These are phyloP conservation scores for Piper betle DNA, from an alignment of 164 flowering plant species.

Conservation along the genomic window DNA sequence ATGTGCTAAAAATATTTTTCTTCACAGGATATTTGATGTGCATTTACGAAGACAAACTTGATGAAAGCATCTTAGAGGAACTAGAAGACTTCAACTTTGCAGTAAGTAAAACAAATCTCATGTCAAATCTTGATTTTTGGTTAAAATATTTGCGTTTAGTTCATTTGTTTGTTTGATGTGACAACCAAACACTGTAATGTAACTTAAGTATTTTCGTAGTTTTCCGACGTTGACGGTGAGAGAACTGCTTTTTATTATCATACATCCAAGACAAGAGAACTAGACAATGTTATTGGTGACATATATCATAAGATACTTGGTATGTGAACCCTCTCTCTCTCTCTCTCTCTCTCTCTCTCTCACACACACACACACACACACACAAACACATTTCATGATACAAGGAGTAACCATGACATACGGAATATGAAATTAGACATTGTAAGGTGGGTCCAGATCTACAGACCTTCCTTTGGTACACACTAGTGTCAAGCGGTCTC, in stretches of 20 bases:
- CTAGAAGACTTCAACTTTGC: conserved; percentile 78
- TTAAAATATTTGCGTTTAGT: not conserved
- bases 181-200: not conserved
- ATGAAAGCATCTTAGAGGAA: conserved; percentile 31
- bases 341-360: not conserved
- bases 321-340: conserved; percentile 10
- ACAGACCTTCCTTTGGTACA: too few species aligned
- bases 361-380: too few species aligned
- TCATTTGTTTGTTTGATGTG: too few species aligned
- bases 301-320: conserved; percentile 91
- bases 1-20: not conserved
- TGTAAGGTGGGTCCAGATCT: too few species aligned
- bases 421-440: too few species aligned
- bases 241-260: conserved; percentile 58
- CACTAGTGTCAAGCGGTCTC: too few species aligned
- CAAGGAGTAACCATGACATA: too few species aligned
- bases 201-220: conserved; percentile 21
- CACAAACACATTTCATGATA: too few species aligned
- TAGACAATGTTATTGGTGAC: conserved; percentile 84
- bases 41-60: conserved; percentile 61
- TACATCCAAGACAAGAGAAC: conserved; percentile 75
- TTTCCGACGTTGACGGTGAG: conserved; percentile 65
- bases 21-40: conserved; percentile 79
- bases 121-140: not conserved
- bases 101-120: conserved; percentile 26